Evolutionary conservation across 495 filamentous ascomycete species (phyloP).

Genomic region (Xylaria nigripes): DNA sequence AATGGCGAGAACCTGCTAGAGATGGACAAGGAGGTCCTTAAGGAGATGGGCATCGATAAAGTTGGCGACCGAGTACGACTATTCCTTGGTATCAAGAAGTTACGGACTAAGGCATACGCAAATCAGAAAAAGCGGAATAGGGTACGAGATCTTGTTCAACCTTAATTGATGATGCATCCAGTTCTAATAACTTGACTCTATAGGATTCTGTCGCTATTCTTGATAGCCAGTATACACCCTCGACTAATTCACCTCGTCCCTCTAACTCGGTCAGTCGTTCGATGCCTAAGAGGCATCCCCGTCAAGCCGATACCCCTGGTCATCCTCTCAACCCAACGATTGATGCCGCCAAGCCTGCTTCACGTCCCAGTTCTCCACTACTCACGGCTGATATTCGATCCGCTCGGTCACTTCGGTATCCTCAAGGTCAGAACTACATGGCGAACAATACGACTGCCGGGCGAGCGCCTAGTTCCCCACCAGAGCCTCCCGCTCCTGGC

Average conservation of each 20-base stretch:
- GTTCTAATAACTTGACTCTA: neutral
- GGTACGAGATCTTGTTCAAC: conserved; percentile 45
- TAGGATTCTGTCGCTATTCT: conserved; percentile 67
- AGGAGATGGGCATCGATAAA: conserved; percentile 98
- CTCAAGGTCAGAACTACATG: conserved; percentile 33
- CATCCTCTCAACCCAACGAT: conserved; percentile 33
- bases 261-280: conserved; percentile 41
- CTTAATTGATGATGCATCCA: neutral
- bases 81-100: conserved; percentile 83
- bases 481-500: conserved; percentile 32
- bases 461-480: conserved; percentile 33
- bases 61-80: conserved; percentile 95
- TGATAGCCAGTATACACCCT: conserved; percentile 54
- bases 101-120: conserved; percentile 74
- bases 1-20: conserved; percentile 94
- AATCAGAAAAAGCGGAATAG: conserved; percentile 80
- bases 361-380: conserved; percentile 65
- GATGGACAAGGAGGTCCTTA: conserved; percentile 90
- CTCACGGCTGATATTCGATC: conserved; percentile 45
- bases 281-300: conserved; percentile 62
- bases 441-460: conserved; percentile 23
- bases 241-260: conserved; percentile 58
- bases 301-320: conserved; percentile 47
- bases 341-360: conserved; percentile 46
- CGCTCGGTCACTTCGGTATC: conserved; percentile 31